Base-by-base conservation (phyloP, 2,329 filamentous ascomycete genomes). In the Salinomyces thailandicus region DNA sequence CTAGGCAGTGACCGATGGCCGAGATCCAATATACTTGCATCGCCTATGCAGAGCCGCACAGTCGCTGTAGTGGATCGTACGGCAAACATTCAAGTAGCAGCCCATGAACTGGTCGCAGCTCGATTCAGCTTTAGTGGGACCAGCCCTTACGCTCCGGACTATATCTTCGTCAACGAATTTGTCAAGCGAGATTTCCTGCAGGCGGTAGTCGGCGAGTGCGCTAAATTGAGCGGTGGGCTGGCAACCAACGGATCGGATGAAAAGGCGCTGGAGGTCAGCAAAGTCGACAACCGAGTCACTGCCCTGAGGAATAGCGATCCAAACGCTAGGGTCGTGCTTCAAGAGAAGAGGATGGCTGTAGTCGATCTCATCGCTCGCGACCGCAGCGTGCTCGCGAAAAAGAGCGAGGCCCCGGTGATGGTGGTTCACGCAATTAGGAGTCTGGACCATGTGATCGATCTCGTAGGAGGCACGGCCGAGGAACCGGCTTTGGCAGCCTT, bases 151-250 rank as follows among this genome's bases (percentile, higher is more conserved):
- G 70, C 73, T 0, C 77, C 77, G 0, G 75, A 80, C 47, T 18
- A 78, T 0, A 69, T 80, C 0, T 55, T 79, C 0, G 75, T 81
- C n/a, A 77, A 80, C 41, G 76, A 80, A 43, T 80, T 69, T 40
- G 61, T 66, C 3, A 71, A 72, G 57, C 63, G 69, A 37, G 61
- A 64, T 0, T 77, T 79, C 44, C 52, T 74, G 0, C 62, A 69
- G 31, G 67, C 68, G 0, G 62, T 68, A 4, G 52, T 67, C 11
- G 57, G 60, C 24, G 61, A 67, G 18, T 51, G 53, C 0, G 54
- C 59, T 9, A 51, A 47, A 3, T 54, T 53, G 20, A 43, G 57
- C 3, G 45, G 37, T 14, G 32, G 31, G 11, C 11, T 33, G 2
- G 3, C 5, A 12, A 2, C 16, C 15, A 32, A 37, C 17, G 31